These are phyloP conservation scores for Cornus florida DNA, from an alignment of 148 eudicot species.

Conservation along the genomic window DNA sequence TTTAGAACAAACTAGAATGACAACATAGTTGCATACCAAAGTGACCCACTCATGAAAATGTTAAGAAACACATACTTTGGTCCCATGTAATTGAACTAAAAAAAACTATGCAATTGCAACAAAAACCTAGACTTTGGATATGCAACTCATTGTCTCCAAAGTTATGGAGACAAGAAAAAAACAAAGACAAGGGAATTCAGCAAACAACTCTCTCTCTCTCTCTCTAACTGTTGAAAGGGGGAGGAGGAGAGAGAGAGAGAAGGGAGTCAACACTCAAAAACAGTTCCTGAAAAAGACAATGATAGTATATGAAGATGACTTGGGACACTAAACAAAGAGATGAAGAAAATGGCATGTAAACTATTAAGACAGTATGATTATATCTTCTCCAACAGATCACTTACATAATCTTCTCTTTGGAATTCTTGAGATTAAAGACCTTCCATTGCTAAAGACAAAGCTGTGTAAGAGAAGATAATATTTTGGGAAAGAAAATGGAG, in stretches of 20 bases:
- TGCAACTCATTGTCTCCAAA: not conserved
- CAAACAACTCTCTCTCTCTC: not conserved
- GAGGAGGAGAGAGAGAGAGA: constrained; percentile 1
- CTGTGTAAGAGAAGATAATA: not conserved
- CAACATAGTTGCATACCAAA: not conserved
- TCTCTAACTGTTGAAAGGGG: constrained; percentile 1
- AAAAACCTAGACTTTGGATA: not conserved
- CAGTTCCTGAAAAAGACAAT: constrained; percentile 10
- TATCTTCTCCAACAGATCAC: too few relatives aligned
- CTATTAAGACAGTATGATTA: not conserved
- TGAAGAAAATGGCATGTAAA: not conserved
- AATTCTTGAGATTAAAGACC: constrained; percentile 18
- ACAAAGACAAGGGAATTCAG: not conserved
- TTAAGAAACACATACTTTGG: not conserved
- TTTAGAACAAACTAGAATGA: constrained; percentile 11
- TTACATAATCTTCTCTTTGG: not conserved
- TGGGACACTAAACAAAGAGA: not conserved
- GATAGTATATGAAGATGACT: not conserved
- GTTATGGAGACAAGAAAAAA: not conserved
- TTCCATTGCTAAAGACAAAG: constrained; percentile 18
- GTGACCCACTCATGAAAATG: not conserved
- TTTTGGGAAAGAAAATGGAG: not conserved
- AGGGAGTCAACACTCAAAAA: constrained; percentile 6
- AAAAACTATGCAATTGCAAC: not conserved
- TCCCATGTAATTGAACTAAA: not conserved